These are phyloP conservation scores for Naganishia sp. DNA, from an alignment of 1,284 basidiomycete genomes.

Conservation along the genomic window DNA sequence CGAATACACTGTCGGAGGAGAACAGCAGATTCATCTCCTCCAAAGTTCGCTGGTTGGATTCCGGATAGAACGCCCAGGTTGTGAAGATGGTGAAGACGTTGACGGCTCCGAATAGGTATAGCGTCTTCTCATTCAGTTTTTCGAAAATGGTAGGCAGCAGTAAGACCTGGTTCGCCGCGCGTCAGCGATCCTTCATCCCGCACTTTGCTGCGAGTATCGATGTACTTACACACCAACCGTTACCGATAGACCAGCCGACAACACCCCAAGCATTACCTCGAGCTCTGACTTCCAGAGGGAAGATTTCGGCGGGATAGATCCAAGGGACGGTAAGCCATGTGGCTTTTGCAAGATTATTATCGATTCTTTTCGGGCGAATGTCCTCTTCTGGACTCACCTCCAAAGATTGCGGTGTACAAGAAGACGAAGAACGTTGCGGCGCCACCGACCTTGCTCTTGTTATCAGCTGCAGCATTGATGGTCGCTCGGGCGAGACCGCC, in stretches of 20 bases:
- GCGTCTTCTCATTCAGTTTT: constrained; percentile 40
- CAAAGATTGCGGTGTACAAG: constrained; percentile 42
- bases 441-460: constrained; percentile 34
- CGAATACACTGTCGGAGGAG: constrained; percentile 34
- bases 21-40: constrained; percentile 38
- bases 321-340: constrained; percentile 45
- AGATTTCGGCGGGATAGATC: constrained; percentile 48
- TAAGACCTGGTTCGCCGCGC: constrained; percentile 19
- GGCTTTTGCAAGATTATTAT: constrained; percentile 16
- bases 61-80: constrained; percentile 35
- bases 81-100: constrained; percentile 34
- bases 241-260: constrained; percentile 45
- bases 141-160: constrained; percentile 40
- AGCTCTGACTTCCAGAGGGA: constrained; percentile 42
- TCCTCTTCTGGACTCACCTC: constrained; percentile 10
- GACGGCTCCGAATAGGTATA: constrained; percentile 35
- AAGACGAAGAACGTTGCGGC: constrained; percentile 40
- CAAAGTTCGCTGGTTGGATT: constrained; percentile 33
- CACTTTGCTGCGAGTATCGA: background rate
- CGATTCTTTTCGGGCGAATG: no score
- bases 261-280: constrained; percentile 45
- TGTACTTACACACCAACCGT: constrained; percentile 40
- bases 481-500: constrained; percentile 40
- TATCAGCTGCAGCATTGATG: constrained; percentile 33
- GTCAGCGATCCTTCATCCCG: background rate